A percentile compares a stretch with the other conserved stretches of the same genome.
Conservation (phyloP, 108 stramenopile species). For the Cyclotella sp. region DNA sequence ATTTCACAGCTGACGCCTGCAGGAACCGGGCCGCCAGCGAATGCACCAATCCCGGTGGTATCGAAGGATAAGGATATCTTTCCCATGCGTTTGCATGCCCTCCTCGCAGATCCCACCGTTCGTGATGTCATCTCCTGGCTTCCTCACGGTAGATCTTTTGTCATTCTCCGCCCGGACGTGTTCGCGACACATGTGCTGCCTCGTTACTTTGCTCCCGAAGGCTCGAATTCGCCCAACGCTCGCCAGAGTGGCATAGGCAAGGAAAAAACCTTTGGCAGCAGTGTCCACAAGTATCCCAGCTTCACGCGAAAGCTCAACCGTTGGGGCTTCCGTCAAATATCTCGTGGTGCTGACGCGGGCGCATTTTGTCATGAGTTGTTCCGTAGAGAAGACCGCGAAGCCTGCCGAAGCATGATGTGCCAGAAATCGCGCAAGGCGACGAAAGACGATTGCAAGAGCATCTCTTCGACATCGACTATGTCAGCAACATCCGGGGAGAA, state of each 20-base stretch:
- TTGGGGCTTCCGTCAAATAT: constrained; percentile 88
- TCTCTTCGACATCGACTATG: constrained; percentile 44
- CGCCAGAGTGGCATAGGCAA: background rate
- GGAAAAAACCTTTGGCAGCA: background rate
- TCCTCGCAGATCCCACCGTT: constrained; percentile 63
- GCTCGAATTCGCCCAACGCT: constrained; percentile 35
- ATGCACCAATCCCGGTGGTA: constrained; percentile 13
- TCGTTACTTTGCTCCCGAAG: constrained; percentile 71
- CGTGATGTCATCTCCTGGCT: constrained; percentile 80
- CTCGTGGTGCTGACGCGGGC: constrained; percentile 80
- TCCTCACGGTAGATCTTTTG: constrained; percentile 80
- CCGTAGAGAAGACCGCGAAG: constrained; percentile 63
- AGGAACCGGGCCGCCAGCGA: constrained; percentile 7
- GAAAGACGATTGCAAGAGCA: constrained; percentile 22
- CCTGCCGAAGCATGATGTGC: constrained; percentile 78
- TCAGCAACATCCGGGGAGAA: constrained; percentile 22
- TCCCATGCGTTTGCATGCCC: constrained; percentile 71
- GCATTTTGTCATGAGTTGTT: constrained; percentile 84
- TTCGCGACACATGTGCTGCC: constrained; percentile 75
- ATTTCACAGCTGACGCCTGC: background rate
- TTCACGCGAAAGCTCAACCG: constrained; percentile 85
- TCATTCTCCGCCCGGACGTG: constrained; percentile 78
- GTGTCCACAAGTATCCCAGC: constrained; percentile 75
- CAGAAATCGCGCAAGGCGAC: constrained; percentile 64
- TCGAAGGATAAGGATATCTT: constrained; percentile 59